Conservation (phyloP, 2,329 filamentous ascomycete species). For the Fusarium illudens region DNA sequence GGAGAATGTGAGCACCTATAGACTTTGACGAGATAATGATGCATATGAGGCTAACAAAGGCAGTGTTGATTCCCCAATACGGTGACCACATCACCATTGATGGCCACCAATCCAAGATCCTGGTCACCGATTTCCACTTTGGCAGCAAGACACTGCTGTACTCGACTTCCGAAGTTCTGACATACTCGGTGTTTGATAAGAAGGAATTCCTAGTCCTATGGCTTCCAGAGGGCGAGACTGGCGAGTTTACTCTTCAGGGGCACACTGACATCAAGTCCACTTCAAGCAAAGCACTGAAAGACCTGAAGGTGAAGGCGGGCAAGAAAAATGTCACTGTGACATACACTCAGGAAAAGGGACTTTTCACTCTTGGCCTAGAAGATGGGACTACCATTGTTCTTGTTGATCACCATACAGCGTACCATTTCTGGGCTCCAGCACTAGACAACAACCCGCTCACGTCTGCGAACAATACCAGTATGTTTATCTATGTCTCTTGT, state of each 20-base stretch:
- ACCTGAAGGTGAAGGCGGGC: conserved; percentile 52
- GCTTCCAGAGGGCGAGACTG: conserved; percentile 62
- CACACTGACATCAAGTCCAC: conserved; percentile 16
- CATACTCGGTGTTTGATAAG: conserved; percentile 57
- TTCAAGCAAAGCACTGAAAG: conserved; percentile 45
- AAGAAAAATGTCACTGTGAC: conserved; percentile 53
- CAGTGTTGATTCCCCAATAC: conserved; percentile 61
- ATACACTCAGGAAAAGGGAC: conserved; percentile 59
- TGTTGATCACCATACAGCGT: conserved; percentile 62
- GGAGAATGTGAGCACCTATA: conserved; percentile 47
- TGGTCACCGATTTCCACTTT: conserved; percentile 67
- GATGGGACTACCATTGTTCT: conserved; percentile 60
- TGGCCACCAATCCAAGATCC: conserved; percentile 69
- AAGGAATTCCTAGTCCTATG: conserved; percentile 61
- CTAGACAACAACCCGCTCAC: conserved; percentile 58
- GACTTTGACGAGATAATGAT: background rate
- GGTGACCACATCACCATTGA: conserved; percentile 60
- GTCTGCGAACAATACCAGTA: conserved; percentile 55
- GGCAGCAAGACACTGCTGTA: conserved; percentile 61
- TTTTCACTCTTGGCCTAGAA: conserved; percentile 56
- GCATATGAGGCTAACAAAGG: background rate
- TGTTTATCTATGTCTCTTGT: background rate
- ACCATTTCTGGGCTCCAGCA: conserved; percentile 64
- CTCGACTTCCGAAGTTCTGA: conserved; percentile 64
- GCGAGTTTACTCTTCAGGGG: conserved; percentile 61